Evolutionary conservation across 495 filamentous ascomycete genomes (phyloP).

Genomic region (Lindgomyces ingoldianus): DNA sequence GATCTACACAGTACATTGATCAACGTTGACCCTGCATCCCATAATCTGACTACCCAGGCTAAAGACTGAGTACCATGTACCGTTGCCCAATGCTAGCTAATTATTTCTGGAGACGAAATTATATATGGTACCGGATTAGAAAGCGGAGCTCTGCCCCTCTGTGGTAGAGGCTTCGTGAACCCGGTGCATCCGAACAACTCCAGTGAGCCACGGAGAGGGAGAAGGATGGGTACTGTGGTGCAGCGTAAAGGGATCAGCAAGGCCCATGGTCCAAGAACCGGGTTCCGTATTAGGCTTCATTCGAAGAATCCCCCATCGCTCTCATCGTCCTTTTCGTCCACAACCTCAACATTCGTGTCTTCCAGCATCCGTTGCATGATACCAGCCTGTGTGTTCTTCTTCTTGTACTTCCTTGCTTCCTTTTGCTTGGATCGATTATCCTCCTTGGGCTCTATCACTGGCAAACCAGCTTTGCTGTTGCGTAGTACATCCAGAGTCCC

Average conservation of each 20-base stretch:
- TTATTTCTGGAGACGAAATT: too few species aligned
- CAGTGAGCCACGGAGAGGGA: too few species aligned
- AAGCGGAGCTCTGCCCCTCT: too few species aligned
- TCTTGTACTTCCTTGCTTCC: slow-evolving; percentile 16
- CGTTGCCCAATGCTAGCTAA: too few species aligned
- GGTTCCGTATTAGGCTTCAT: slow-evolving; percentile 4
- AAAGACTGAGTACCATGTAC: too few species aligned
- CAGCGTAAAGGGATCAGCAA: background rate
- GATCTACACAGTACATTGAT: too few species aligned
- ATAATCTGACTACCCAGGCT: too few species aligned
- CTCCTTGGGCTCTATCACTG: slow-evolving; percentile 1
- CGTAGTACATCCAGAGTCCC: slow-evolving; percentile 55
- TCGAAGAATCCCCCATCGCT: slow-evolving; percentile 63
- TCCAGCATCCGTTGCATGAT: slow-evolving; percentile 13
- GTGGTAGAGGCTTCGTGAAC: too few species aligned
- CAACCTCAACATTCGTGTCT: slow-evolving; percentile 10
- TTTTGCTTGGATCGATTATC: background rate
- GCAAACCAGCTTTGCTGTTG: slow-evolving; percentile 50
- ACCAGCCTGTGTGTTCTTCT: background rate
- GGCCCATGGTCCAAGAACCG: background rate
- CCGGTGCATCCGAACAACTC: too few species aligned
- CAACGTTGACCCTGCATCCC: too few species aligned
- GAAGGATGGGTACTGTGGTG: background rate
- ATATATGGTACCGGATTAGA: too few species aligned
- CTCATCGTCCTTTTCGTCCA: slow-evolving; percentile 47